phyloP scores from a whole-genome alignment of 441 rosid species.

The Arabidopsis lyrata region DNA sequence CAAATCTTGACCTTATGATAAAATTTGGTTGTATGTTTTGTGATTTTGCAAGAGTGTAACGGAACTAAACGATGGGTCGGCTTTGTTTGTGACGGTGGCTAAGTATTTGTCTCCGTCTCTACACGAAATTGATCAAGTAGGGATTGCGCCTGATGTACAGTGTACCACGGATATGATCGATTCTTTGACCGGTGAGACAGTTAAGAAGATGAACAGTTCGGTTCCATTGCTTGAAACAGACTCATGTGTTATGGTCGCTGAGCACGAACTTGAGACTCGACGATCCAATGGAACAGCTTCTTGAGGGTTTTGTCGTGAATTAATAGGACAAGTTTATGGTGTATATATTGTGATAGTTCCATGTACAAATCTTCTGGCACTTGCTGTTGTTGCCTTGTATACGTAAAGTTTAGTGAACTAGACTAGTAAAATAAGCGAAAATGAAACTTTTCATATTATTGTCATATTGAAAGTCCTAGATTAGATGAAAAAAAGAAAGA shows the following conservation, averaged over 20 bases:
- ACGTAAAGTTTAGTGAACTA: background rate
- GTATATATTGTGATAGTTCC: conserved; percentile 25
- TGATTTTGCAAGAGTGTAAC: conserved; percentile 68
- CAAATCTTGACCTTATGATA: conserved; percentile 18
- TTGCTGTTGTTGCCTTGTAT: background rate
- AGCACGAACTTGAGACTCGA: conserved; percentile 78
- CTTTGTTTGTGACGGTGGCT: conserved; percentile 85
- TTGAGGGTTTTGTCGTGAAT: conserved; percentile 31
- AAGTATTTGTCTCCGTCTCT: conserved; percentile 83
- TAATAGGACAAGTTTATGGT: background rate
- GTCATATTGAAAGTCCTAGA: background rate
- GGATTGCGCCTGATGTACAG: conserved; percentile 74
- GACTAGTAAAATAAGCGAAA: background rate
- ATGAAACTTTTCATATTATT: background rate
- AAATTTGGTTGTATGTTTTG: conserved; percentile 17
- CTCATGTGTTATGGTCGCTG: conserved; percentile 90
- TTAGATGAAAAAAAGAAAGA: background rate
- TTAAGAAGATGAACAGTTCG: conserved; percentile 53
- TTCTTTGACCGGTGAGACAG: conserved; percentile 53
- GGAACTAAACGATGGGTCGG: conserved; percentile 89
- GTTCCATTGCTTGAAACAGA: conserved; percentile 77
- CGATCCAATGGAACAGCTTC: conserved; percentile 73
- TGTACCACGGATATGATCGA: conserved; percentile 68
- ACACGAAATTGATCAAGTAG: conserved; percentile 77
- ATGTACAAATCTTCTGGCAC: background rate